Base-by-base conservation (phyloP, 2,329 filamentous ascomycete species). In the Diaporthe destruens region DNA sequence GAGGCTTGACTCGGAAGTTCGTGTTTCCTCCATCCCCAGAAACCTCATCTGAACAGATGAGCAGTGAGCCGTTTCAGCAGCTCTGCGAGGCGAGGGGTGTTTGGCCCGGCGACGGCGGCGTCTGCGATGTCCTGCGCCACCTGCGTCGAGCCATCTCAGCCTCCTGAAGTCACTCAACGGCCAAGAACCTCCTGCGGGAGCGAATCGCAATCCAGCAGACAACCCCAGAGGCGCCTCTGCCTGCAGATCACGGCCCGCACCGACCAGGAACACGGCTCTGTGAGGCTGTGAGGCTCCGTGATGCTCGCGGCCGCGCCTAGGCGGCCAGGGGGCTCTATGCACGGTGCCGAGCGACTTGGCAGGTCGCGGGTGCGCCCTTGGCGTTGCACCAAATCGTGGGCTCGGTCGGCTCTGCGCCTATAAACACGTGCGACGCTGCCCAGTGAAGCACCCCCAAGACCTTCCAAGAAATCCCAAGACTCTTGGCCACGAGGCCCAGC, bases 1-100 rank as follows among this genome's bases (percentile, higher is more conserved):
- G 61, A 65, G 61, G 61, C 61, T 65, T 65, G 61, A 65, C 61
- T 36, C 61, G 61, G 61, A 65, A 65, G 61, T 51, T 65, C 61
- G 61, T 51, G 61, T 65, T 65, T 65, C 61, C 61, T 65, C 61
- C 61, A 65, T 53, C 44, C 23, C 44, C 61, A 65, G 61, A 65
- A 65, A 51, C 61, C 61, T 51, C 61, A 65, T 65, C 61, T 65
- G 61, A 65, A 65, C 44, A 65, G 39, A 6, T 65, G 61, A 51
- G 25, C 44, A 65, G 29, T 20, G 44, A 65, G 61, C 61, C 29
- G 61, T 65, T 65, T 65, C 61, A 65, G 61, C 61, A 51, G 44
- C 44, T 65, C 59, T 51, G 44, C 6, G 39, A 36, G 14, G 44
- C 6, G 39, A 36, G 14, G 59, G 16, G 59, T 65, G 59, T 65